These are phyloP conservation scores for Quercus parvula DNA, from an alignment of 306 rosid species.

Conservation along the genomic window DNA sequence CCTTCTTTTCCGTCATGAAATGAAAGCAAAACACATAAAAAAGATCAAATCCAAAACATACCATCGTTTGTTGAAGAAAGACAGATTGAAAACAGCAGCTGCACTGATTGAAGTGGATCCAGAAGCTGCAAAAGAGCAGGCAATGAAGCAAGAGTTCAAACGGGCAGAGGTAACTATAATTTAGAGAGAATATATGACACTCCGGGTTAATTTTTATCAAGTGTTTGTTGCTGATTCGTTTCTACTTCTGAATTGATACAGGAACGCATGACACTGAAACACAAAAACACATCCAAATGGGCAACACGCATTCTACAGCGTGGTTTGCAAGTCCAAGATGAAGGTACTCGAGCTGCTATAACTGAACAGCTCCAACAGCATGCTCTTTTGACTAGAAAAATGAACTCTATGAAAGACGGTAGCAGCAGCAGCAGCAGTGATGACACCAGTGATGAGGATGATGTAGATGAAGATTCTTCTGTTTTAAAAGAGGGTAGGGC, in stretches of 20 bases:
- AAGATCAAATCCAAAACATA: slow-evolving; percentile 85
- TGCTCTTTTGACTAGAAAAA: slow-evolving; percentile 72
- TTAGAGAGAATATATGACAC: background rate
- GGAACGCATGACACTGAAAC: slow-evolving; percentile 90
- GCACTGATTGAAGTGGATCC: slow-evolving; percentile 57
- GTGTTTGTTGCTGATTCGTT: slow-evolving; percentile 4
- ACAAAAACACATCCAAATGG: slow-evolving; percentile 72
- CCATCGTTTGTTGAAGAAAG: slow-evolving; percentile 80
- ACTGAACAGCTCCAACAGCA: slow-evolving; percentile 69
- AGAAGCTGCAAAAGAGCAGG: slow-evolving; percentile 75
- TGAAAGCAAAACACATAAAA: slow-evolving; percentile 71
- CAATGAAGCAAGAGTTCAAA: slow-evolving; percentile 68
- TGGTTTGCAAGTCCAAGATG: slow-evolving; percentile 77
- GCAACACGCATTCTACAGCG: slow-evolving; percentile 62
- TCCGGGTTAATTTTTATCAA: background rate
- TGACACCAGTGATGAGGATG: slow-evolving; percentile 63
- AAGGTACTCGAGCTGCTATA: slow-evolving; percentile 87
- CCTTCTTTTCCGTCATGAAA: slow-evolving; percentile 78
- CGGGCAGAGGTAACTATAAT: slow-evolving; percentile 73
- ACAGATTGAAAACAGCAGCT: slow-evolving; percentile 56
- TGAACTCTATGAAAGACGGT: slow-evolving; percentile 61
- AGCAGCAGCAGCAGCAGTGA: slow-evolving; percentile 65
- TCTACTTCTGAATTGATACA: slow-evolving; percentile 28
- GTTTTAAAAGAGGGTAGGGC: slow-evolving; percentile 53
- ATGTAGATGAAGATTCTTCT: slow-evolving; percentile 34